Base-by-base conservation (phyloP, 495 filamentous ascomycete species). In the Talaromyces stipitatus region DNA sequence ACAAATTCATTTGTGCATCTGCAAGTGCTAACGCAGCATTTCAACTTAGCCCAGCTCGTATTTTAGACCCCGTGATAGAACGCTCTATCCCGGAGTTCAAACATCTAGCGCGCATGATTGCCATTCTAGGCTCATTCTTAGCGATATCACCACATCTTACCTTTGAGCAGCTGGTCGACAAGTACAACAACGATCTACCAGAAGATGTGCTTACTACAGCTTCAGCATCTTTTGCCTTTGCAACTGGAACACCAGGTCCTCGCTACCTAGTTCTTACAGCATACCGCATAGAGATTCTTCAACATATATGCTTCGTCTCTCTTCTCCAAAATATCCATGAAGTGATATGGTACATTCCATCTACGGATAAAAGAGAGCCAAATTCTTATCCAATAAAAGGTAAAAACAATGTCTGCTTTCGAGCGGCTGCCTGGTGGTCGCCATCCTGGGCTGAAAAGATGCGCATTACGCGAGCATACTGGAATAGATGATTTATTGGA, bases 401-500 rank as follows among this genome's bases (percentile, higher is more conserved):
- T 12, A 55, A 27, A 11, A 32, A 33, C 45, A 33, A 9, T n/a
- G 45, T 43, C 11, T 3, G 10, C 2, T 55, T 55, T 12, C 53
- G 45, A 33, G 36, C 53, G 20, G 53, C 32, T 18, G 53, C 53
- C 30, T 55, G 53, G 53, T 55, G 53, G 53, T 1, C 53, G 29
- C 32, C 32, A 23, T 45, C 53, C 23, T 23, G 33, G 32, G 33
- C 22, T 46, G 53, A 46, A 20, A 55, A 55, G 36, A 46, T 20
- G 36, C 33, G 53, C 8, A 45, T 55, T 27, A 18, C 20, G 9
- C 53, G 53, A 1, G 53, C 53, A 46, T 55, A 55, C 45, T 55
- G 53, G 53, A 55, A 55, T 55, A 10, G 45, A 9, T 38, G 29
- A 18, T 55, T 23, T 55, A 55, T 55, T 55, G 53, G 33, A 55